phyloP scores from a whole-genome alignment of 2,329 filamentous ascomycete species.

The Monilinia fructigena region DNA sequence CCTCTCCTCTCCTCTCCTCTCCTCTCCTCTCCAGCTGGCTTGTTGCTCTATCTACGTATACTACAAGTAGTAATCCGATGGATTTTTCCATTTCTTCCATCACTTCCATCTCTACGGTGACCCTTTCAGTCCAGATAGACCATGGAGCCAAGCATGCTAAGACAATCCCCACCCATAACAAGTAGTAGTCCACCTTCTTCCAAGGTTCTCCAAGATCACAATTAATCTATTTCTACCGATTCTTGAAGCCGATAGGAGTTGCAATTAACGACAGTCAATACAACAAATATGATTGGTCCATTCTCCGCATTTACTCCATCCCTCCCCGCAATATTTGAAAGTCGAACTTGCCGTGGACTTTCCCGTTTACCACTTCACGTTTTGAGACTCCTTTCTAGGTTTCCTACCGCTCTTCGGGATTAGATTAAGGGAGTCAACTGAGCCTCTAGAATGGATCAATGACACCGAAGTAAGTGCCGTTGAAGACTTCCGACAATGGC shows the following conservation, averaged over 20 bases:
- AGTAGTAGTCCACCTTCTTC: constrained; percentile 6
- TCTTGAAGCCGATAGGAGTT: constrained; percentile 22
- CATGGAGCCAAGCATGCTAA: not conserved
- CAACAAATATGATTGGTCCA: constrained; percentile 4
- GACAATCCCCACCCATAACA: not conserved
- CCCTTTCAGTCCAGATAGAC: not conserved
- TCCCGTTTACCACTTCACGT: constrained; percentile 13
- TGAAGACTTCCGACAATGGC: not conserved
- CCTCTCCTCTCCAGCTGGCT: too few relatives aligned
- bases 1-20: too few relatives aligned
- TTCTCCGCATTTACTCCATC: not conserved
- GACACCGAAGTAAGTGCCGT: constrained; percentile 16
- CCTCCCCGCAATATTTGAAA: constrained; percentile 16
- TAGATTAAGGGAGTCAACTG: constrained; percentile 13
- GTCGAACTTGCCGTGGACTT: constrained; percentile 19
- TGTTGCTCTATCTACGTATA: too few relatives aligned
- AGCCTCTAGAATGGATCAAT: not conserved
- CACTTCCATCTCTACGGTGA: not conserved
- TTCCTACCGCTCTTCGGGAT: constrained; percentile 3
- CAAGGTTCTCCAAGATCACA: not conserved
- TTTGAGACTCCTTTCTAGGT: not conserved
- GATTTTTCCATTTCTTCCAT: too few relatives aligned
- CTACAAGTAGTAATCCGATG: too few relatives aligned
- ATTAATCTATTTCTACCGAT: constrained; percentile 21
- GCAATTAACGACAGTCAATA: constrained; percentile 12